Conservation (phyloP, 768 basidiomycete genomes). For the Russula griseocarnosa region DNA sequence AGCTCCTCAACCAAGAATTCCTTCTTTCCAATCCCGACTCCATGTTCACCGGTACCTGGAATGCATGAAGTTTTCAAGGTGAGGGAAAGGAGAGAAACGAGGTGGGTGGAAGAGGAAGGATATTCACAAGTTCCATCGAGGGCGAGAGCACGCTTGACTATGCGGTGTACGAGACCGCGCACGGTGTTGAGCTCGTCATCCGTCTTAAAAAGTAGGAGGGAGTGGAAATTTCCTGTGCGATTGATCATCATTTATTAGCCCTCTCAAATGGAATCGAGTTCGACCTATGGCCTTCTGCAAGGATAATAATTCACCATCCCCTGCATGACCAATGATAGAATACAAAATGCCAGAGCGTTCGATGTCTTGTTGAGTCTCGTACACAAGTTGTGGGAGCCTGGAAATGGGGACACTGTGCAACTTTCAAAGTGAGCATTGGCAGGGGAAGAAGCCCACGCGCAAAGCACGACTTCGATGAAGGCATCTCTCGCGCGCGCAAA, state of each 20-base stretch:
- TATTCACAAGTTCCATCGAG: slow-evolving; percentile 67
- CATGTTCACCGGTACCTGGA: slow-evolving; percentile 76
- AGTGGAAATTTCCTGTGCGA: slow-evolving; percentile 43
- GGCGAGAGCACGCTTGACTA: slow-evolving; percentile 64
- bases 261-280: background rate
- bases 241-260: background rate
- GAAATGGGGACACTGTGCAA: slow-evolving; percentile 55
- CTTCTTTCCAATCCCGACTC: slow-evolving; percentile 82
- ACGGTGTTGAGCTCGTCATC: slow-evolving; percentile 38
- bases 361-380: slow-evolving; percentile 71
- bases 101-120: too few relatives aligned
- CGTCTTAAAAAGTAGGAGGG: slow-evolving; percentile 37
- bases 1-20: slow-evolving; percentile 79
- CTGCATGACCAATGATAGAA: slow-evolving; percentile 72
- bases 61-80: too few relatives aligned
- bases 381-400: slow-evolving; percentile 57
- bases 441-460: background rate
- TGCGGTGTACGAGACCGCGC: slow-evolving; percentile 45
- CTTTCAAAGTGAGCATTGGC: background rate
- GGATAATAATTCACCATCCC: slow-evolving; percentile 50
- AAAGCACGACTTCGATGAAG: background rate
- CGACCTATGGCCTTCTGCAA: background rate
- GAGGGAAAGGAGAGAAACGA: background rate
- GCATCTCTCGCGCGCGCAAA: background rate
- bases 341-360: slow-evolving; percentile 51